A percentile compares a stretch with the other conserved stretches of the same genome.
phyloP scores from a whole-genome alignment of 2,329 filamentous ascomycete species.

The Monosporascus sp. region DNA sequence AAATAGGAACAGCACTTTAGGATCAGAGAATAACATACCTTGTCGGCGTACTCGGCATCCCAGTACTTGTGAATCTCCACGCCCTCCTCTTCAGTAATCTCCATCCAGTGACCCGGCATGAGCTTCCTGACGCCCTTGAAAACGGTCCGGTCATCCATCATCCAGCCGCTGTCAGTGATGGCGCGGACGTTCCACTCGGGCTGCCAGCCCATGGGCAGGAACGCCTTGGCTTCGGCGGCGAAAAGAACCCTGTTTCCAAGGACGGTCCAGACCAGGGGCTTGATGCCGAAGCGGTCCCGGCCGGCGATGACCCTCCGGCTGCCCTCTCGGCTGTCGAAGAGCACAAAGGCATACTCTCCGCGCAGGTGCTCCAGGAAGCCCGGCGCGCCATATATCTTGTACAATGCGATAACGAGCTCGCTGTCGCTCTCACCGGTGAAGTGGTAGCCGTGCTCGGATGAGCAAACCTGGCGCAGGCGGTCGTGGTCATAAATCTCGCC shows the following conservation, averaged over 20 bases:
- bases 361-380: constrained; percentile 33
- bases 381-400: constrained; percentile 29
- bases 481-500: constrained; percentile 46
- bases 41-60: constrained; percentile 46
- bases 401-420: too few relatives aligned
- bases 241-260: constrained; percentile 35
- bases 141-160: constrained; percentile 39
- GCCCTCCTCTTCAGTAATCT: too few relatives aligned
- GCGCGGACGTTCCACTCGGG: constrained; percentile 46
- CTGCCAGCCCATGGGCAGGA: constrained; percentile 42
- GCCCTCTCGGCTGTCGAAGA: constrained; percentile 36
- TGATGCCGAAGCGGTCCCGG: constrained; percentile 50
- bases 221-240: constrained; percentile 48
- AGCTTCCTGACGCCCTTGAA: constrained; percentile 44
- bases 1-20: neutral
- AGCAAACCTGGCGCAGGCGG: too few relatives aligned
- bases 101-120: constrained; percentile 19
- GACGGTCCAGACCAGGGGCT: constrained; percentile 47
- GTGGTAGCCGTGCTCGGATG: too few relatives aligned
- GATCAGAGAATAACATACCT: constrained; percentile 27
- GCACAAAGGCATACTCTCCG: constrained; percentile 47
- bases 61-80: constrained; percentile 33
- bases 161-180: constrained; percentile 38
- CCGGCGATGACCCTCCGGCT: constrained; percentile 37
- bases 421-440: too few relatives aligned